Conservation (phyloP, 371 early-diverging fungal genomes). For the Apophysomyces ossiformis region DNA sequence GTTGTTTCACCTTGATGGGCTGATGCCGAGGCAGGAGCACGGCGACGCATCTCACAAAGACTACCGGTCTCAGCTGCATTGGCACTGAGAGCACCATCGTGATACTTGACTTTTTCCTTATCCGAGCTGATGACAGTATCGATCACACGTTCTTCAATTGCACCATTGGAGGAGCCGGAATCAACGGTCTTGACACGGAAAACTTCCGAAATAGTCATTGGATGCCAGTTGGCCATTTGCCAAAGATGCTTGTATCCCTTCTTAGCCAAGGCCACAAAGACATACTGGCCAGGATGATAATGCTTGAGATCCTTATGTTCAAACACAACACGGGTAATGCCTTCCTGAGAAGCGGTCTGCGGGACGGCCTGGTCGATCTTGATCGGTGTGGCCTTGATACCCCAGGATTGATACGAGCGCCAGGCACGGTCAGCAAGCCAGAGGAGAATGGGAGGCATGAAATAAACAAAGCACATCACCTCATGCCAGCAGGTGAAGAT, state of each 20-base stretch:
- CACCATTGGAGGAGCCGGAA: constrained; percentile 4
- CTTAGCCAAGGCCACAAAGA: constrained; percentile 39
- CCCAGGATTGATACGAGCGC: constrained; percentile 51
- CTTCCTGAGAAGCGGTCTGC: constrained; percentile 29
- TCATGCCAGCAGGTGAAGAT: constrained; percentile 47
- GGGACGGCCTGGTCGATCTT: constrained; percentile 29
- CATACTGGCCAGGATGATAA: constrained; percentile 53
- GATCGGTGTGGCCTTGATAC: constrained; percentile 21
- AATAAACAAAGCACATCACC: constrained; percentile 41
- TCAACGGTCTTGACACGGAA: constrained; percentile 21
- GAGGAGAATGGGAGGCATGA: constrained; percentile 43
- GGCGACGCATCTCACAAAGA: constrained; percentile 19
- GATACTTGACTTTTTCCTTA: constrained; percentile 14
- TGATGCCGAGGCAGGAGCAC: constrained; percentile 11
- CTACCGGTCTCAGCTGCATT: constrained; percentile 1
- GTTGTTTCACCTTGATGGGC: constrained; percentile 15
- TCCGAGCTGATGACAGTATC: background rate
- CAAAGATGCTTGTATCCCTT: constrained; percentile 22
- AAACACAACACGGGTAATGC: constrained; percentile 46
- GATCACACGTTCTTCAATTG: background rate
- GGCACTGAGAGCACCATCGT: background rate
- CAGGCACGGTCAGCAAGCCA: constrained; percentile 46
- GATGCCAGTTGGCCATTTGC: constrained; percentile 49
- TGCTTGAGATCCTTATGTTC: constrained; percentile 27
- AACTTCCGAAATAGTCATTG: constrained; percentile 49